Percentiles rank a stretch among this genome's conserved stretches.
These are phyloP conservation scores for Lipomyces mesembrius DNA, from an alignment of 805 yeast species.

Conservation along the genomic window DNA sequence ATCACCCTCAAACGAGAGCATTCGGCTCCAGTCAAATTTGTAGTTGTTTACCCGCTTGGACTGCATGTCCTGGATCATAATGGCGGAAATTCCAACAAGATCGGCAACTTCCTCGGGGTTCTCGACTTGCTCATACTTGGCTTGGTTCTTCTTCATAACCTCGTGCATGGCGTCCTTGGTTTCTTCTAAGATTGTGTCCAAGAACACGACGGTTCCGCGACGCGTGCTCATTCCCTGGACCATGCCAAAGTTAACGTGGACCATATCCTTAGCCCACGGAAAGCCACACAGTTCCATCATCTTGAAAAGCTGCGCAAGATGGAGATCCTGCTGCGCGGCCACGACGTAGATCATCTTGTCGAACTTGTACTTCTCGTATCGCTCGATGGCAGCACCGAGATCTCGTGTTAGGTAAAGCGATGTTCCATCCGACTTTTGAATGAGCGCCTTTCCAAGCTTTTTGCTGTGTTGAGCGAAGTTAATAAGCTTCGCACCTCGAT, in stretches of 20 bases:
- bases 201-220: constrained; percentile 97
- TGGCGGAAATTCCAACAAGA: constrained; percentile 93
- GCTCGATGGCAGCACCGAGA: constrained; percentile 92
- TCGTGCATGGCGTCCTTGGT: constrained; percentile 94
- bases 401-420: constrained; percentile 93
- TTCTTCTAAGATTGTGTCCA: constrained; percentile 90
- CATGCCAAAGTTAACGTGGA: constrained; percentile 95
- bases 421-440: constrained; percentile 94
- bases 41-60: constrained; percentile 95
- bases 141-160: constrained; percentile 91
- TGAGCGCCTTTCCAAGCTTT: constrained; percentile 89
- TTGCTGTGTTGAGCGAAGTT: constrained; percentile 85
- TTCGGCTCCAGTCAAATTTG: constrained; percentile 96
- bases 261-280: constrained; percentile 80
- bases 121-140: constrained; percentile 88
- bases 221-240: constrained; percentile 98
- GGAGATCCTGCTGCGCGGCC: constrained; percentile 96
- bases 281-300: constrained; percentile 87
- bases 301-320: constrained; percentile 90
- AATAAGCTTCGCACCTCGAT: constrained; percentile 87
- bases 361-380: constrained; percentile 80
- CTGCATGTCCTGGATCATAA: constrained; percentile 99
- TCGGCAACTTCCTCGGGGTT: constrained; percentile 96
- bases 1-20: constrained; percentile 98
- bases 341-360: constrained; percentile 96